Evolutionary conservation across 768 basidiomycete genomes (phyloP), one percentile per base, ranked within the genome.

Genomic region (Mycena olivaceomarginata): DNA sequence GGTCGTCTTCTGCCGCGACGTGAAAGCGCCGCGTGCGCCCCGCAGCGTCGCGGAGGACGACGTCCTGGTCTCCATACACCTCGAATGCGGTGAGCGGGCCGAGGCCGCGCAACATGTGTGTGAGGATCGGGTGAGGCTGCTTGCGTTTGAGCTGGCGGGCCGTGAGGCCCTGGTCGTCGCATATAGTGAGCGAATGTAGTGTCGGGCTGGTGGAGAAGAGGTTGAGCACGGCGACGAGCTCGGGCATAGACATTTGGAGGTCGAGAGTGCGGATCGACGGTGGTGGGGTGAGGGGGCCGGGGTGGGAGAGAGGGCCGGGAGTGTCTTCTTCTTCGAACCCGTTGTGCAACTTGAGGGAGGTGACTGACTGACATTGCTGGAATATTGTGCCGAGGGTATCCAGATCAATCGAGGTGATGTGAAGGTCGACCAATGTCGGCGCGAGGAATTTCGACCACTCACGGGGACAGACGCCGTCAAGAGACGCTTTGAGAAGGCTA

Each of bases 81-180:
- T 69, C 53, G 16, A 71, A 71, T 11, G 62, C 48, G 39, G 22
- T 51, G 45, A 71, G 16, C 2, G 70, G 45, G 59, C 2, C 43
- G 43, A 70, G 69, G 59, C 45, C 69, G 59, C 57, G 69, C 43
- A 70, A 37, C 69, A 70, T 70, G 69, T 60, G 60, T 10, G 31
- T 53, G 70, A 71, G 48, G 60, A 71, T 64, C 7, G 70, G 46
- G 8, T 63, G 70, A 10, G 70, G 60, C n/a, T 40, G n/a, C 39
- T 64, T 64, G 70, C 59, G 59, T 37, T 3, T 15, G 70, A 63
- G 70, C 60, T 20, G 2, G 12, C 5, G 6, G 37, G 31, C 37
- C 12, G 46, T 39, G n/a, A 71, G 60, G 1, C 70, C 70, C n/a
- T 63, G 31, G 60, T 64, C 70, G 48, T 63, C 70, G 70, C 70